Conservation (phyloP, 352 stramenopile species). For the Pythium vanterpoolii region DNA sequence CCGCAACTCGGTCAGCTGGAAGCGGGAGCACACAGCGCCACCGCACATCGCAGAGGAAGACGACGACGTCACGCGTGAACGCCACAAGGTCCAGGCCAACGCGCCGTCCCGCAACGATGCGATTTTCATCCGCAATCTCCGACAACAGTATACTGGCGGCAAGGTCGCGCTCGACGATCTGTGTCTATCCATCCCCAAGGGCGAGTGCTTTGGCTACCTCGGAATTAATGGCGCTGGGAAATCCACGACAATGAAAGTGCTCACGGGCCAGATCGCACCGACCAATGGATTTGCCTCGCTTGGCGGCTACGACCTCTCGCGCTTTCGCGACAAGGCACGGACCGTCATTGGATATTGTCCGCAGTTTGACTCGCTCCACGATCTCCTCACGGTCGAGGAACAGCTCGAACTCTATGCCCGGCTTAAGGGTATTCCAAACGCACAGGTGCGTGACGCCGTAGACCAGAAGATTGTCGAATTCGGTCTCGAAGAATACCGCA, state of each 20-base stretch:
- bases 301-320: conserved; percentile 71
- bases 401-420: conserved; percentile 88
- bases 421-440: conserved; percentile 70
- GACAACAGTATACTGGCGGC: conserved; percentile 34
- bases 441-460: conserved; percentile 24
- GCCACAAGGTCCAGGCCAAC: conserved; percentile 21
- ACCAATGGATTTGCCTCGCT: conserved; percentile 50
- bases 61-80: no score
- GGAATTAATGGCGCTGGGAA: conserved; percentile 81
- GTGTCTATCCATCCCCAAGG: conserved; percentile 64
- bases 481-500: conserved; percentile 44
- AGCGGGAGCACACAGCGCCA: conserved; percentile 3
- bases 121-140: conserved; percentile 47
- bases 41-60: not conserved
- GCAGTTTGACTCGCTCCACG: conserved; percentile 94
- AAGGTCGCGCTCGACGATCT: conserved; percentile 55
- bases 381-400: conserved; percentile 90
- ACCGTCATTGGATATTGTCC: conserved; percentile 85
- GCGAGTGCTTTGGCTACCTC: conserved; percentile 76
- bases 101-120: no score
- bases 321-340: conserved; percentile 29
- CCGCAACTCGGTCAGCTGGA: conserved; percentile 49
- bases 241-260: conserved; percentile 45
- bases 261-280: conserved; percentile 35
- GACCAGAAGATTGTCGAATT: conserved; percentile 58